Base-by-base conservation (phyloP, 331 rosid genomes). In the Prunus yedoensis region DNA sequence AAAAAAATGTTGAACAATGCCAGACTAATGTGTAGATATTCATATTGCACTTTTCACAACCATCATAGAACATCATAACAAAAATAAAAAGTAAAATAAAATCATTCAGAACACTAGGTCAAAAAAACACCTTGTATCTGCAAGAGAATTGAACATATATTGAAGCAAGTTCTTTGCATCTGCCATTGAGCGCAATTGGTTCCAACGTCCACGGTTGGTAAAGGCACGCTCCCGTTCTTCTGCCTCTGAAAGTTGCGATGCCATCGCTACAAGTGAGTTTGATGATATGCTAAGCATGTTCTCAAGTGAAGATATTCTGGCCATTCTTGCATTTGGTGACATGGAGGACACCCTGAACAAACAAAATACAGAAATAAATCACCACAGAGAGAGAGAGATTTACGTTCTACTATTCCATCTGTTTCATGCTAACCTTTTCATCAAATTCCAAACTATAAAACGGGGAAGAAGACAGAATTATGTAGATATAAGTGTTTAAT, bases 211-310 rank as follows among this genome's bases (percentile, higher is more conserved):
- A 13, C 99, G 94, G 82, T 84, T 92, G 51, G 96, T 80, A 82
- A 96, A 96, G 70, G 98, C 97, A 63, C 98, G 94, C 49, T 92
- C 99, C 75, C 99, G 80, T 78, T 96, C 99, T 90, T 96, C 99
- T 77, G 98, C 98, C 87, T 96, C 99, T 2, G 99, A 96, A 81
- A 96, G 98, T 83, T 96, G 99, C 43, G 99, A 96, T 77, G 99
- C 99, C 99, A 96, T 96, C 32, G 98, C 94, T 68, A 96, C 99
- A 68, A 96, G 96, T 30, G 99, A 96, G 81, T 96, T 91, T 74
- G 99, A 96, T 66, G 99, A 87, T 77, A 96, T 91, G 82, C 94
- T 86, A 68, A 96, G 83, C 98, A 96, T 92, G 87, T 70, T 96
- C 84, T 92, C 99, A 67, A 96, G 98, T 71, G 99, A 96, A 66